Percentiles rank a stretch among this genome's conserved stretches.
Evolutionary conservation across 352 stramenopile genomes (phyloP).

Genomic region (Globisporangium irregulare): DNA sequence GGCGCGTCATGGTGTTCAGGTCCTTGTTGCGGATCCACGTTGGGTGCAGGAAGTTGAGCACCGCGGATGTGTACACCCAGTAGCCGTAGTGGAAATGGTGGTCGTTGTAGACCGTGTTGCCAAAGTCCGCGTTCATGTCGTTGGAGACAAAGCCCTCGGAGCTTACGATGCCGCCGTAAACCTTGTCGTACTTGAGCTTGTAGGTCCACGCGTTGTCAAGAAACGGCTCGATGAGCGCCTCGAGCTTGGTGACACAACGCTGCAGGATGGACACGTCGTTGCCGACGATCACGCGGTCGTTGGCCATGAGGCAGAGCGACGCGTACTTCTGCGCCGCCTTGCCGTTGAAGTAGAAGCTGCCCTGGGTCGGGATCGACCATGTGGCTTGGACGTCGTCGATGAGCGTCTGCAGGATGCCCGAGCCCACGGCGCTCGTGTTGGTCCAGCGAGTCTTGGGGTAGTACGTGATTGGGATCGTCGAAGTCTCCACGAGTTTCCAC

Average conservation of each 20-base stretch:
- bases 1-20: conserved; percentile 45
- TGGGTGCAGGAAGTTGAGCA: conserved; percentile 72
- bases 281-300: conserved; percentile 62
- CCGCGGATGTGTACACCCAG: conserved; percentile 59
- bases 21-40: conserved; percentile 46
- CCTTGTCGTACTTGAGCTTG: conserved; percentile 57
- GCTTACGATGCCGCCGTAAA: conserved; percentile 63
- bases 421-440: conserved; percentile 13
- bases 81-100: conserved; percentile 80
- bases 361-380: conserved; percentile 47
- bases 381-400: conserved; percentile 46
- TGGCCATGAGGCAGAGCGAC: conserved; percentile 70
- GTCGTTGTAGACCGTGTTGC: conserved; percentile 77
- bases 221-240: conserved; percentile 48
- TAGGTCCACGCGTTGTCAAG: conserved; percentile 64
- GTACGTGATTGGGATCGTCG: conserved; percentile 47
- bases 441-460: conserved; percentile 46
- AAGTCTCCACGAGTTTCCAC: conserved; percentile 50
- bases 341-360: conserved; percentile 77
- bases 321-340: conserved; percentile 76
- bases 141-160: conserved; percentile 50
- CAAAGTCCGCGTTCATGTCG: conserved; percentile 64
- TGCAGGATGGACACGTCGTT: conserved; percentile 48
- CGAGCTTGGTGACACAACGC: conserved; percentile 63
- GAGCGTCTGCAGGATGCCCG: conserved; percentile 43